These are phyloP conservation scores for Neocatenulostroma microsporum DNA, from an alignment of 2,329 filamentous ascomycete species.

Conservation along the genomic window DNA sequence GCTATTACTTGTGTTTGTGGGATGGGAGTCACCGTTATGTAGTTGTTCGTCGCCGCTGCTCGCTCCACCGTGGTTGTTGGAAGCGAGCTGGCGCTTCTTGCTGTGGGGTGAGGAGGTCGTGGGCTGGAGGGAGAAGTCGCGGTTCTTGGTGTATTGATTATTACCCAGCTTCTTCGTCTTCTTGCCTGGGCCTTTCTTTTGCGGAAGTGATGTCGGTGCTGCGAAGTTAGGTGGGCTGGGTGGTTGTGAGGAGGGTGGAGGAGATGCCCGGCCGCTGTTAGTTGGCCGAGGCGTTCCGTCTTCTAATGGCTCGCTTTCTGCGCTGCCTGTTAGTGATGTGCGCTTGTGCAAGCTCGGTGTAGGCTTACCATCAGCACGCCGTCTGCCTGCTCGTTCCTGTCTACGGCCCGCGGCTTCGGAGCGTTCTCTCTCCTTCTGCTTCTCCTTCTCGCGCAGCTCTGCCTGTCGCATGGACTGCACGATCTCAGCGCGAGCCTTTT, in stretches of 20 bases:
- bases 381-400: constrained; percentile 72
- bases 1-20: constrained; percentile 8
- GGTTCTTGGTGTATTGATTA: constrained; percentile 76
- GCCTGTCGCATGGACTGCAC: constrained; percentile 51
- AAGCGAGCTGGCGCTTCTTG: constrained; percentile 19
- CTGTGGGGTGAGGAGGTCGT: constrained; percentile 43
- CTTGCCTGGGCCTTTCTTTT: constrained; percentile 58
- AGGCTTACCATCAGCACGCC: constrained; percentile 67
- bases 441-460: constrained; percentile 54
- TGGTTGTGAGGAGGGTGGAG: constrained; percentile 38
- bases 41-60: constrained; percentile 19
- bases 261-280: constrained; percentile 29
- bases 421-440: constrained; percentile 64
- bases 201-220: constrained; percentile 38
- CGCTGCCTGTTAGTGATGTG: constrained; percentile 34
- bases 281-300: constrained; percentile 51
- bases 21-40: constrained; percentile 9
- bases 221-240: constrained; percentile 27
- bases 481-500: constrained; percentile 41
- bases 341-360: neutral
- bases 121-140: constrained; percentile 37
- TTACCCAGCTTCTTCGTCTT: constrained; percentile 55
- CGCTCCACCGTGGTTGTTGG: constrained; percentile 3
- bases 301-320: constrained; percentile 39
- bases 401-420: constrained; percentile 70